Conservation (phyloP, 2,329 filamentous ascomycete genomes). For the Fusarium circinatum region DNA sequence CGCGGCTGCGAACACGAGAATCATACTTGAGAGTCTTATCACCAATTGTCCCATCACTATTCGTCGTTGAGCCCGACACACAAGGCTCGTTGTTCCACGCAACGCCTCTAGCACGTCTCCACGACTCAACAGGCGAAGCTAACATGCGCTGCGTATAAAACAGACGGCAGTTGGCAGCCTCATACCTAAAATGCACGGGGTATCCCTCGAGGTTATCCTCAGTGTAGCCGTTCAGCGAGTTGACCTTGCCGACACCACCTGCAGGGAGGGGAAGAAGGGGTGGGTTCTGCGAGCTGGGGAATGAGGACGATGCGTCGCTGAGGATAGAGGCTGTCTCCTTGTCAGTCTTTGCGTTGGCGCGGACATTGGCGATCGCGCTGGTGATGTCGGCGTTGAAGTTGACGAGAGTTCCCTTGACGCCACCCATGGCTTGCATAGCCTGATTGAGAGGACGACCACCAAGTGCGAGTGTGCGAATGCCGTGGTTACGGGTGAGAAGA, state of each 20-base stretch:
- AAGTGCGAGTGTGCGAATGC: slow-evolving; percentile 56
- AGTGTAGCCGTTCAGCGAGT: slow-evolving; percentile 34
- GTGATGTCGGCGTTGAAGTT: slow-evolving; percentile 26
- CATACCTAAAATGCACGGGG: slow-evolving; percentile 65
- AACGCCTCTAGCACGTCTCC: slow-evolving; percentile 50
- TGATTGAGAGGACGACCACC: slow-evolving; percentile 66
- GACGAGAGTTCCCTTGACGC: slow-evolving; percentile 65
- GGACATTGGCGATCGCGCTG: background rate
- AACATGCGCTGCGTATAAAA: slow-evolving; percentile 67
- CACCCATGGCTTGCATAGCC: slow-evolving; percentile 72
- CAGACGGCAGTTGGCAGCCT: slow-evolving; percentile 69
- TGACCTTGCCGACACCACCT: slow-evolving; percentile 32
- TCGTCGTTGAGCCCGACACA: slow-evolving; percentile 35
- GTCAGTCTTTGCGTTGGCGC: slow-evolving; percentile 19
- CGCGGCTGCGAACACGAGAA: slow-evolving; percentile 34
- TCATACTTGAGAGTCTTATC: slow-evolving; percentile 30
- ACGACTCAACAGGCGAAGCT: slow-evolving; percentile 61
- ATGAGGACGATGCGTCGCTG: slow-evolving; percentile 8
- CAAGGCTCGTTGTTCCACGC: slow-evolving; percentile 34
- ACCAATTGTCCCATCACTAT: slow-evolving; percentile 31
- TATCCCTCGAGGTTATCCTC: slow-evolving; percentile 39
- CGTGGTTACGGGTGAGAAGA: slow-evolving; percentile 48
- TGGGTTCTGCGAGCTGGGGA: slow-evolving; percentile 24
- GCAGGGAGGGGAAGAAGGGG: slow-evolving; percentile 51
- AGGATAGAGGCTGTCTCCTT: slow-evolving; percentile 13